These are phyloP conservation scores for Apiotrichum sp. DNA, from an alignment of 1,284 basidiomycete species.

Conservation along the genomic window DNA sequence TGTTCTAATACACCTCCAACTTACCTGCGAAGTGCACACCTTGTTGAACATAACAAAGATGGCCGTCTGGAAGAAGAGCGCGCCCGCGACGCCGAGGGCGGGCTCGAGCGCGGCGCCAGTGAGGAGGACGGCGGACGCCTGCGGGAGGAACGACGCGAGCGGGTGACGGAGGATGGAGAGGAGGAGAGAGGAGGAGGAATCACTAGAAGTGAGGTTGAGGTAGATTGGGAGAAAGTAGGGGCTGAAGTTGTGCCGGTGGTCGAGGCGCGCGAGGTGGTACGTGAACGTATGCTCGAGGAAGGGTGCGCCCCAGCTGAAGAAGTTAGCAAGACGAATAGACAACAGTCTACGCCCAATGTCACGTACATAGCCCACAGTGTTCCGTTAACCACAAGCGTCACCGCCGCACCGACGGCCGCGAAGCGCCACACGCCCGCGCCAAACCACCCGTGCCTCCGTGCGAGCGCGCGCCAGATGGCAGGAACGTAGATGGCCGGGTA, in stretches of 20 bases:
- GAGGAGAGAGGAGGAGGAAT: constrained; percentile 42
- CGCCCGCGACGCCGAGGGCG: constrained; percentile 57
- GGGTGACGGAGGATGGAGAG: constrained; percentile 30
- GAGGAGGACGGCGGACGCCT: constrained; percentile 37
- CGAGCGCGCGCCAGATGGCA: constrained; percentile 63
- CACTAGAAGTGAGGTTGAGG: constrained; percentile 45
- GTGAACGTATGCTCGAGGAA: constrained; percentile 90
- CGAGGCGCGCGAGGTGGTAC: constrained; percentile 83
- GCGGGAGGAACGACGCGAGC: constrained; percentile 48
- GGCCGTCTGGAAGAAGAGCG: constrained; percentile 77
- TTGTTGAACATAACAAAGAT: constrained; percentile 94
- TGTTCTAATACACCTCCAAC: no score
- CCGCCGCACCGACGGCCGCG: constrained; percentile 58
- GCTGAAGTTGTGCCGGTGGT: constrained; percentile 97
- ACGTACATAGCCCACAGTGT: constrained; percentile 72
- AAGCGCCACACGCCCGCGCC: constrained; percentile 63
- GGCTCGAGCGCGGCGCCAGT: constrained; percentile 45
- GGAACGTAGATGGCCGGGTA: constrained; percentile 89
- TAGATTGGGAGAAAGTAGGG: constrained; percentile 96
- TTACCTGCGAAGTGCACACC: constrained; percentile 92
- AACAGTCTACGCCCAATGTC: no score
- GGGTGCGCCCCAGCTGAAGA: constrained; percentile 77
- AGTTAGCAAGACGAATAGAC: no score
- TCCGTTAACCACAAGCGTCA: constrained; percentile 62
- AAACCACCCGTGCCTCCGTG: constrained; percentile 48